Conservation (phyloP, 306 rosid species). For the Acacia crassicarpa region DNA sequence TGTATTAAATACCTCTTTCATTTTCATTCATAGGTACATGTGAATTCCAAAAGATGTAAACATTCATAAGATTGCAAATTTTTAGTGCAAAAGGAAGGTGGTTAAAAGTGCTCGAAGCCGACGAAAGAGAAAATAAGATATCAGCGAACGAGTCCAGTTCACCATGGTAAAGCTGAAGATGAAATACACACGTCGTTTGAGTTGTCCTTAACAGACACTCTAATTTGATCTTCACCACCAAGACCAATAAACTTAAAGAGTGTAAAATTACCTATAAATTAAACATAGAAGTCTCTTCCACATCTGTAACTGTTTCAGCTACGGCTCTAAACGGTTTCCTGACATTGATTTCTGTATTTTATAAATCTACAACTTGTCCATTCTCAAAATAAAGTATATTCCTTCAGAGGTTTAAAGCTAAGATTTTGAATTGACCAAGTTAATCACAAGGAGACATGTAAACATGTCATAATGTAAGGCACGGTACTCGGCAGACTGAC, state of each 20-base stretch:
- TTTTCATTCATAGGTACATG: not conserved
- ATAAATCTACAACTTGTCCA: not conserved
- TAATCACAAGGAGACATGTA: not conserved
- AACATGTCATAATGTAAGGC: not conserved
- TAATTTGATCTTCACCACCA: not conserved
- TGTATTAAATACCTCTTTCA: not conserved
- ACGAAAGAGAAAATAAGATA: not conserved
- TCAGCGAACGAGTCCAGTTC: not conserved
- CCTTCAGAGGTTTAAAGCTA: not conserved
- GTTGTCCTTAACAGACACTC: not conserved
- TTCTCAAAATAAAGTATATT: not conserved
- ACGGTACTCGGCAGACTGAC: not conserved
- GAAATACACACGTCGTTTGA: not conserved
- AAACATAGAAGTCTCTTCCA: slow-evolving; percentile 6
- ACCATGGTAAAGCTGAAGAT: not conserved
- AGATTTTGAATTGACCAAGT: not conserved
- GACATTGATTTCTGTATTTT: not conserved
- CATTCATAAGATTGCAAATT: not conserved
- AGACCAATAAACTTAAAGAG: not conserved
- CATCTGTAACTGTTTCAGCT: not conserved
- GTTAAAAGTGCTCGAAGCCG: not conserved
- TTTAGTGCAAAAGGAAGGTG: not conserved
- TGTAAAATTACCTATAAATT: not conserved
- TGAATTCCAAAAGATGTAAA: not conserved
- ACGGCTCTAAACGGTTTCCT: slow-evolving; percentile 12